Conservation (phyloP, 176 grass and related monocot species). For the Phragmites australis region DNA sequence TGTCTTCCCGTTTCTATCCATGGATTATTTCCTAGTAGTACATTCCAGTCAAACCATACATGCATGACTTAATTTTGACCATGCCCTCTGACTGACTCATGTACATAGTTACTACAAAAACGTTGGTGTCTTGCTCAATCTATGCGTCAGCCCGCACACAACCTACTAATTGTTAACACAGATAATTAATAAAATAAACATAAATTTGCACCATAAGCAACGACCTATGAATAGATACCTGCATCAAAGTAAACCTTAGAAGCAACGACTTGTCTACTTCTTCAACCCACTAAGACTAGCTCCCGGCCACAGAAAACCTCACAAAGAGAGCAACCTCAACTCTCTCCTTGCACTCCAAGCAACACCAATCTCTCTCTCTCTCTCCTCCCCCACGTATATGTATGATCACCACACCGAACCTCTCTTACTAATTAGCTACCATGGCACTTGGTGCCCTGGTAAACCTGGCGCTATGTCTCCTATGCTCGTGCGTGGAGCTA, state of each 20-base stretch:
- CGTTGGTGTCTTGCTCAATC: conserved; percentile 11
- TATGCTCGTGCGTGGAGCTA: conserved; percentile 33
- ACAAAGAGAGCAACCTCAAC: conserved; percentile 32
- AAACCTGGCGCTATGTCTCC: conserved; percentile 35
- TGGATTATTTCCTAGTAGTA: not conserved
- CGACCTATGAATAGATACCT: not conserved
- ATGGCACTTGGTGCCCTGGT: conserved; percentile 28
- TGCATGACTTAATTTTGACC: not conserved
- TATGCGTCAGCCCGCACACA: not conserved
- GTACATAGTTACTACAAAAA: not conserved
- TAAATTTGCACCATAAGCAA: not conserved
- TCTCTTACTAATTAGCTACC: not conserved
- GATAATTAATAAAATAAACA: not conserved
- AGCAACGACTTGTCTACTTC: conserved; percentile 43
- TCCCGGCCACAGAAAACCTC: conserved; percentile 16
- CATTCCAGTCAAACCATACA: not conserved
- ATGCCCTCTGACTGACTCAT: not conserved
- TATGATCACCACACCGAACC: not conserved
- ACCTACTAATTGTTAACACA: not conserved
- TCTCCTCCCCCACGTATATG: not conserved
- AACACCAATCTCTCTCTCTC: conserved; percentile 3
- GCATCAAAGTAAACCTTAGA: conserved; percentile 49
- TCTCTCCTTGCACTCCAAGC: conserved; percentile 48
- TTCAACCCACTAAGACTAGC: not conserved
- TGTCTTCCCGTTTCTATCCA: not conserved